Evolutionary conservation across 2,329 filamentous ascomycete species (phyloP).

Genomic region (Botrytis tulipae): DNA sequence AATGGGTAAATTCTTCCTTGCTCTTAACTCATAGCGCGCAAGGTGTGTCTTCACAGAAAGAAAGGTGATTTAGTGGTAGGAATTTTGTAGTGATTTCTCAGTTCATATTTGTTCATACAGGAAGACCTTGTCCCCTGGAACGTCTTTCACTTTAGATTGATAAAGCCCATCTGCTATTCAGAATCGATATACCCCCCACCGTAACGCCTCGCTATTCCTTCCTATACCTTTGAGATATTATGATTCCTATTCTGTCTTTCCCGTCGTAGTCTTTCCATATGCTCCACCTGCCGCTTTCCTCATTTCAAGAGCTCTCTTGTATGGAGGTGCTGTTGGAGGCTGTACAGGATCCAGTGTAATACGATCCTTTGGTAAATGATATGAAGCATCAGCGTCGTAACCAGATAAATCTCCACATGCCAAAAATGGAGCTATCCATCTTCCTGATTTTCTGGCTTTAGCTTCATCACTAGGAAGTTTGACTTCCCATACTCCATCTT

Average conservation of each 20-base stretch:
- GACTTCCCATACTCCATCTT: constrained; percentile 34
- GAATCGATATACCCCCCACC: neutral
- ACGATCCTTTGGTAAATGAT: constrained; percentile 81
- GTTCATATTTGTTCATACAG: neutral
- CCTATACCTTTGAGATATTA: neutral
- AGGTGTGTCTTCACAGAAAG: neutral
- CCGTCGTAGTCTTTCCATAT: constrained; percentile 35
- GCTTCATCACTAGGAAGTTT: constrained; percentile 34
- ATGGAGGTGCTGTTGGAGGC: constrained; percentile 92
- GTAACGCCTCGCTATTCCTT: constrained; percentile 12
- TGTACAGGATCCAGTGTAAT: constrained; percentile 89
- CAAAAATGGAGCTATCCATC: constrained; percentile 92
- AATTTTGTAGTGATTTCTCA: neutral
- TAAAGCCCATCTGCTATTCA: neutral
- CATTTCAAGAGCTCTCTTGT: constrained; percentile 86
- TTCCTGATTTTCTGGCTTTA: constrained; percentile 49
- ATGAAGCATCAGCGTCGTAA: constrained; percentile 94
- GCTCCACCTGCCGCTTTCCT: constrained; percentile 72
- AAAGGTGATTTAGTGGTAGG: neutral
- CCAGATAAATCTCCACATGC: constrained; percentile 95
- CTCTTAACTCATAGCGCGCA: neutral
- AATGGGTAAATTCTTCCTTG: neutral
- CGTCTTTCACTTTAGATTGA: neutral
- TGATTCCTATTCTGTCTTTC: neutral
- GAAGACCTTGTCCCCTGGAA: neutral